Evolutionary conservation across 129 eudicot genomes (phyloP), one percentile per base, ranked within the genome.

Genomic region (Flaveria brownii): DNA sequence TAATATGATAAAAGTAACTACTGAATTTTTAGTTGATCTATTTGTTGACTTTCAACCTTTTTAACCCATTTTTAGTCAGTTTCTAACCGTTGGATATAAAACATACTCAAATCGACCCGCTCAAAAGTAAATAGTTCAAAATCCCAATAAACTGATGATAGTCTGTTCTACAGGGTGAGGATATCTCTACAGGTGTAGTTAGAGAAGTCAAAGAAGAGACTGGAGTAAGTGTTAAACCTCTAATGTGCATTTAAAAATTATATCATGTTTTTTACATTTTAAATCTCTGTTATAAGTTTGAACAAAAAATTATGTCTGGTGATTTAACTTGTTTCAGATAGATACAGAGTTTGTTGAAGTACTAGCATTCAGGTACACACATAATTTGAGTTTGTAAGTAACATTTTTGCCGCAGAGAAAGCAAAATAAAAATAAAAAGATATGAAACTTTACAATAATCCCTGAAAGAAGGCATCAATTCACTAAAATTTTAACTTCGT

Each of bases 171-270:
- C 84, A 92, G 96, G 98, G 90, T 15, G 98, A 92, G 85, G 93
- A 89, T 65, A 89, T 92, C 17, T 61, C 76, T 75, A 74, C 2
- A 9, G 98, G 88, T 67, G 90, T 86, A 30, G 79, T 26, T 60
- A 81, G 98, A 86, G 98, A 92, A 86, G 96, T 92, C 15, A 89
- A 92, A 86, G 96, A 92, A 80, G 98, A 92, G 77, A 92, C 98
- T 26, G 93, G 93, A 80, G 97, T 91, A 83, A 75, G 92, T 84
- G 28, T 47, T 73, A 54, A 26, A 42, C 70, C 23, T 63, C 42
- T 72, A 14, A 18, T 47, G 9, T 47, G 16, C 16, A 49, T 55
- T 49, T 30, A 13, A 14, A 18, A 30, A 30, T 18, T 17, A 26
- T 70, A 30, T 23, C 42, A 20, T 42, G 46, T 18, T 15, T 20